These are phyloP conservation scores for Fusarium irregulare DNA, from an alignment of 2,329 filamentous ascomycete species.

Conservation along the genomic window DNA sequence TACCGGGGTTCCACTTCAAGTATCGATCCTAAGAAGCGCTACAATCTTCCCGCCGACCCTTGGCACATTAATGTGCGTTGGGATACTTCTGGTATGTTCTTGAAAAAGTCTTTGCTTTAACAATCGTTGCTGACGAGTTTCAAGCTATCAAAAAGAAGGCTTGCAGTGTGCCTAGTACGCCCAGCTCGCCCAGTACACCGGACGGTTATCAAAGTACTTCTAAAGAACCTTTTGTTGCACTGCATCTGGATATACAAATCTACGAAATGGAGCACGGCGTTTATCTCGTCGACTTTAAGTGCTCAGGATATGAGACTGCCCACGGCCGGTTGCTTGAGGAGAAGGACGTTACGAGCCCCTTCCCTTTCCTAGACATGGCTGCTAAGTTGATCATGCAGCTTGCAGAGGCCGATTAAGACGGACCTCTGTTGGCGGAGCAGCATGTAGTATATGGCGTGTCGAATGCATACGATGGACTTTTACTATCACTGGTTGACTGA, in stretches of 20 bases:
- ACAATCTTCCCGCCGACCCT: slow-evolving; percentile 89
- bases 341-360: slow-evolving; percentile 94
- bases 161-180: slow-evolving; percentile 10
- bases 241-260: slow-evolving; percentile 95
- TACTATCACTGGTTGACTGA: not conserved
- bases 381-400: slow-evolving; percentile 93
- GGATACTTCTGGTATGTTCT: slow-evolving; percentile 79
- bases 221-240: slow-evolving; percentile 78
- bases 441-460: not conserved
- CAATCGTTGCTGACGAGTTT: slow-evolving; percentile 24
- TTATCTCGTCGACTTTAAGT: slow-evolving; percentile 98
- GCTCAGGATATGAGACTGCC: slow-evolving; percentile 89
- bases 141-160: slow-evolving; percentile 48
- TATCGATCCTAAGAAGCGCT: slow-evolving; percentile 70
- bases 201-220: slow-evolving; percentile 54
- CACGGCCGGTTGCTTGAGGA: slow-evolving; percentile 83
- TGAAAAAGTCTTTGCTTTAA: not conserved
- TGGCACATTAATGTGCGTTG: slow-evolving; percentile 96
- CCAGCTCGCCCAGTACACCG: slow-evolving; percentile 41
- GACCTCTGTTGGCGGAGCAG: not conserved
- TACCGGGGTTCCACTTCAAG: slow-evolving; percentile 53
- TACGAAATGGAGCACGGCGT: slow-evolving; percentile 93
- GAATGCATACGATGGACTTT: not conserved
- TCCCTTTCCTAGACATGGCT: slow-evolving; percentile 94
- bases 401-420: slow-evolving; percentile 76